A percentile compares a stretch with the other conserved stretches of the same genome.
phyloP scores from a whole-genome alignment of 2,329 filamentous ascomycete species.

The Domatiomyces catenatus region DNA sequence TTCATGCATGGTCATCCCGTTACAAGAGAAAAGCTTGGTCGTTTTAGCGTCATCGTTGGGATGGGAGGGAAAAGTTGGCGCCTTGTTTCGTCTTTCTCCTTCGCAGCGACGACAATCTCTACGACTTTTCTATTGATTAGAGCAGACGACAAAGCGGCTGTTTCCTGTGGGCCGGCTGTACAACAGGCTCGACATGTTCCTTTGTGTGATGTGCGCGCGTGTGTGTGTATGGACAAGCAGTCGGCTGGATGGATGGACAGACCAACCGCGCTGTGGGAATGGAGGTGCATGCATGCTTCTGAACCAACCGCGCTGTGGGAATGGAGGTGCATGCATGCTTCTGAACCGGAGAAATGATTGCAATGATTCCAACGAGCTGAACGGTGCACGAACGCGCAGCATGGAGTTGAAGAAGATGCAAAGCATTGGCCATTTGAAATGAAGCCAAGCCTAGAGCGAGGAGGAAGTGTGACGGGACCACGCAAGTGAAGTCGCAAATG shows the following conservation, averaged over 20 bases:
- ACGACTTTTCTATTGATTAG: neutral
- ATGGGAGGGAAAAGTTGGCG: conserved; percentile 8
- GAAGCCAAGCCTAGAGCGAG: neutral
- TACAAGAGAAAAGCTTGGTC: conserved; percentile 12
- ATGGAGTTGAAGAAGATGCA: neutral
- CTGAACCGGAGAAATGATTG: neutral
- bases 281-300: neutral
- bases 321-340: neutral
- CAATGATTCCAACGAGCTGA: neutral
- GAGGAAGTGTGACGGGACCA: neutral
- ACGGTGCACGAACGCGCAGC: neutral
- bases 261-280: neutral
- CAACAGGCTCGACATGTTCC: neutral
- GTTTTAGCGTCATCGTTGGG: conserved; percentile 16
- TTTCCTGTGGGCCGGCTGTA: neutral
- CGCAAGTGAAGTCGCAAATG: neutral
- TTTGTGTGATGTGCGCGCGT: neutral
- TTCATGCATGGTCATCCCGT: conserved; percentile 10
- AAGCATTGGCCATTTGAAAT: neutral
- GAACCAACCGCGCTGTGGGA: neutral
- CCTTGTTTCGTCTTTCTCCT: neutral
- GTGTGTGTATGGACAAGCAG: neutral
- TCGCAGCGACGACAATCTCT: neutral
- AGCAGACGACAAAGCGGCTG: neutral
- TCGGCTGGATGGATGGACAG: no score